Conservation (phyloP, 2,329 filamentous ascomycete genomes). For the Cladophialophora bantiana region DNA sequence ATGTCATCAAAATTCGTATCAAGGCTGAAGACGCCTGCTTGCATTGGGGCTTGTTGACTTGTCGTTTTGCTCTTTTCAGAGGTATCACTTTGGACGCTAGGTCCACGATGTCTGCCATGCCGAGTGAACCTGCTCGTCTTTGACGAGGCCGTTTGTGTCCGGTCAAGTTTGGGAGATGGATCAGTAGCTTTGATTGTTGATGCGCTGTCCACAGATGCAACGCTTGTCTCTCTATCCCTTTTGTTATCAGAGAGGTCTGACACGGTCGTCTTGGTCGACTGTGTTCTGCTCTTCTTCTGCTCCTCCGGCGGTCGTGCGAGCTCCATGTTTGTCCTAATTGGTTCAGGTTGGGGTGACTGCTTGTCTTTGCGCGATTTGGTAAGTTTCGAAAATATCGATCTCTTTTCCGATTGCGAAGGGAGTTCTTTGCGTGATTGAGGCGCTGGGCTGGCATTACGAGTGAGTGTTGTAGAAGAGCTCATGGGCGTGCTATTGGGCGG, state of each 20-base stretch:
- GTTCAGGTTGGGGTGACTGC: slow-evolving; percentile 43
- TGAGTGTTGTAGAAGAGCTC: slow-evolving; percentile 58
- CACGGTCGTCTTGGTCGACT: slow-evolving; percentile 28
- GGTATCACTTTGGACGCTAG: slow-evolving; percentile 46
- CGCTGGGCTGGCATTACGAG: slow-evolving; percentile 80
- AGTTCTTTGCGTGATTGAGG: slow-evolving; percentile 66
- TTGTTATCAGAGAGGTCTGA: slow-evolving; percentile 33
- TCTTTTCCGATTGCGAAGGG: slow-evolving; percentile 48
- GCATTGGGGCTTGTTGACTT: slow-evolving; percentile 47
- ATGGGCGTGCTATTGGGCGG: slow-evolving; percentile 57
- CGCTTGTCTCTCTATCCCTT: slow-evolving; percentile 43
- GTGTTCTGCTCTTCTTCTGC: slow-evolving; percentile 32
- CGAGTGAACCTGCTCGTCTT: slow-evolving; percentile 37
- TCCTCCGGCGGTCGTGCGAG: slow-evolving; percentile 38
- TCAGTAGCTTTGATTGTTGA: slow-evolving; percentile 42
- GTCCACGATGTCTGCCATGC: slow-evolving; percentile 32
- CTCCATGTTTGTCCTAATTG: slow-evolving; percentile 36
- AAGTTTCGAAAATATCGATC: slow-evolving; percentile 62
- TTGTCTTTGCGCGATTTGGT: slow-evolving; percentile 56
- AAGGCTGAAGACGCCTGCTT: slow-evolving; percentile 73
- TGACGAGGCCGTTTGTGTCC: slow-evolving; percentile 36
- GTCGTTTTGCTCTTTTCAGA: slow-evolving; percentile 61
- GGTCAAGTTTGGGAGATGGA: slow-evolving; percentile 40
- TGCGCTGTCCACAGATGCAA: slow-evolving; percentile 43
- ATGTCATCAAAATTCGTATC: slow-evolving; percentile 90